Conservation (phyloP, 2,329 filamentous ascomycete genomes). For the Penicillium palitans region DNA sequence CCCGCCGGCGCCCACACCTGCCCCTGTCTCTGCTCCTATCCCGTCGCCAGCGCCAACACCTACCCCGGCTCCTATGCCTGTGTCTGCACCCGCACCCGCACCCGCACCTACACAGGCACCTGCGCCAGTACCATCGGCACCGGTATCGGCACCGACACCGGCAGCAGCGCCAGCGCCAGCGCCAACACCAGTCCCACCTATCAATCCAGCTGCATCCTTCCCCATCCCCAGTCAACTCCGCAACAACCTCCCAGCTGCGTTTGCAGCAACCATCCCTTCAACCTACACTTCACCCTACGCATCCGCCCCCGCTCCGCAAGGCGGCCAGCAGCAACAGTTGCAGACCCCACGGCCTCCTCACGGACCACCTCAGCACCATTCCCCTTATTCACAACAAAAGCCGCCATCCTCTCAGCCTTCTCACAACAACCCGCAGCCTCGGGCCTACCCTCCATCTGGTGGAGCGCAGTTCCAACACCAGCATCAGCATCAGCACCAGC, state of each 20-base stretch:
- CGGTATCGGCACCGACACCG: conserved; percentile 18
- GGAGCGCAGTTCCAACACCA: conserved; percentile 19
- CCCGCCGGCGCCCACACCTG: conserved; percentile 18
- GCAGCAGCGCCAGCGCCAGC: conserved; percentile 15
- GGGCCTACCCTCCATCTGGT: conserved; percentile 20
- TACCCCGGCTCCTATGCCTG: conserved; percentile 14
- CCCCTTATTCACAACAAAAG: conserved; percentile 26
- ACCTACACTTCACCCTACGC: conserved; percentile 46
- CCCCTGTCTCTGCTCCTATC: conserved; percentile 23
- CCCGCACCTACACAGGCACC: conserved; percentile 14
- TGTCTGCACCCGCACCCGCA: conserved; percentile 5
- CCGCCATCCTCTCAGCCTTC: conserved; percentile 23
- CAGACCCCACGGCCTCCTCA: conserved; percentile 26
- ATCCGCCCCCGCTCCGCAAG: conserved; percentile 38
- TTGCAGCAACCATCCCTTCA: conserved; percentile 38
- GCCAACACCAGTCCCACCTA: conserved; percentile 19
- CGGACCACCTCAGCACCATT: conserved; percentile 26
- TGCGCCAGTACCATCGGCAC: conserved; percentile 15
- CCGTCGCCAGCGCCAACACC: conserved; percentile 8
- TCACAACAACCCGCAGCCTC: conserved; percentile 22
- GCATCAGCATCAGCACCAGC: conserved; percentile 22
- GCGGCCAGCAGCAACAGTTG: conserved; percentile 34
- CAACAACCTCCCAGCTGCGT: conserved; percentile 42
- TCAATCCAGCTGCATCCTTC: conserved; percentile 31
- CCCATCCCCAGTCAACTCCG: conserved; percentile 40